These are phyloP conservation scores for Aspergillus incahuasiensis DNA, from an alignment of 495 filamentous ascomycete species.

Conservation along the genomic window DNA sequence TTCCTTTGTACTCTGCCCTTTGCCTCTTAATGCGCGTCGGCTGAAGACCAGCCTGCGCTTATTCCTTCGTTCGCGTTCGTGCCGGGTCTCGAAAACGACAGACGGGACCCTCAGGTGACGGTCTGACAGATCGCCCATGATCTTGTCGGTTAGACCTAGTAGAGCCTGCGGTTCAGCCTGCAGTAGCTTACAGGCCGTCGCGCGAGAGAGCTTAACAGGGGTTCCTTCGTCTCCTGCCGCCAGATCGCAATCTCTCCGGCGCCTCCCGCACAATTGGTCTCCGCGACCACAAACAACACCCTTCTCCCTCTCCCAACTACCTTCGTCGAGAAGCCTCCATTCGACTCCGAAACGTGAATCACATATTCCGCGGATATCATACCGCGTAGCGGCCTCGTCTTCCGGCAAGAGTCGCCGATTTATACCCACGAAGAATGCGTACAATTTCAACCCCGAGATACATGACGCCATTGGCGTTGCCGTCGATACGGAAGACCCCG, in stretches of 20 bases:
- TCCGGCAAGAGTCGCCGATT: conserved; percentile 75
- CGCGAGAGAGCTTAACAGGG: conserved; percentile 20
- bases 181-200: conserved; percentile 33
- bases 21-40: not conserved
- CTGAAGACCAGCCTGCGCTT: not conserved
- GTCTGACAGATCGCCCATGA: conserved; percentile 20
- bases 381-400: conserved; percentile 52
- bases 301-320: not conserved
- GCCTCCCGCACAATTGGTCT: conserved; percentile 2
- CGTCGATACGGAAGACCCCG: conserved; percentile 38
- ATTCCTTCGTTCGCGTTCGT: not conserved
- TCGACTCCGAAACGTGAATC: conserved; percentile 22
- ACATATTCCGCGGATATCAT: conserved; percentile 33
- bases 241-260: conserved; percentile 9
- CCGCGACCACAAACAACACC: conserved; percentile 2
- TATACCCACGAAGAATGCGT: conserved; percentile 63
- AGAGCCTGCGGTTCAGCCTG: conserved; percentile 40
- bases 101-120: conserved; percentile 14
- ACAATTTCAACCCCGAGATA: conserved; percentile 66
- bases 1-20: not conserved
- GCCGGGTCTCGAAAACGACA: conserved; percentile 14
- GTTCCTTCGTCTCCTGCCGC: conserved; percentile 7
- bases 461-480: conserved; percentile 48
- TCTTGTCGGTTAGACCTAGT: conserved; percentile 26
- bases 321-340: conserved; percentile 25